These are phyloP conservation scores for Calcarisporium arbuscula DNA, from an alignment of 2,329 filamentous ascomycete genomes.

Conservation along the genomic window DNA sequence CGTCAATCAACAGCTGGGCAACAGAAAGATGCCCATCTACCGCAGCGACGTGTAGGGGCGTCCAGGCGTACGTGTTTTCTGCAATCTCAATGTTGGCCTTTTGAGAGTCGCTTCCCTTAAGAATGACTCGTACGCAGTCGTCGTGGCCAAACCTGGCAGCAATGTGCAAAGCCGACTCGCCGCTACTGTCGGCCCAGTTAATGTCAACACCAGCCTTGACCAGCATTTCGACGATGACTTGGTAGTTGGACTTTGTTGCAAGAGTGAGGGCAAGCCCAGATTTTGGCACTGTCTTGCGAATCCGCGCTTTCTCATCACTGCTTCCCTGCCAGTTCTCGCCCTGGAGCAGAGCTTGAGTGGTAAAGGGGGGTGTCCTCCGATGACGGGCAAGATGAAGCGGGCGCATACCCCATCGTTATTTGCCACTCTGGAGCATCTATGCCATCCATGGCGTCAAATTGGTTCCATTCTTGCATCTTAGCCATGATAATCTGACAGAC, in stretches of 20 bases:
- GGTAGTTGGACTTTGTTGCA: conserved; percentile 82
- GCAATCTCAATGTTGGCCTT: conserved; percentile 69
- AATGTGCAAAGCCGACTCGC: conserved; percentile 87
- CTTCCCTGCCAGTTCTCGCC: conserved; percentile 71
- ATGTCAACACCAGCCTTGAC: conserved; percentile 88
- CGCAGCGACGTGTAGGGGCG: conserved; percentile 85
- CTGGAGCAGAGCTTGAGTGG: conserved; percentile 73
- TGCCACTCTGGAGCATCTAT: conserved; percentile 89
- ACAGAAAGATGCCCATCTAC: conserved; percentile 79
- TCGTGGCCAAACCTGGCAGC: conserved; percentile 83
- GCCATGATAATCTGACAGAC: conserved; percentile 83
- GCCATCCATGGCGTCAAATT: conserved; percentile 77
- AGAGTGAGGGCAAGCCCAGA: conserved; percentile 84
- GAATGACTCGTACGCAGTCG: conserved; percentile 69
- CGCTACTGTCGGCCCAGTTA: conserved; percentile 85
- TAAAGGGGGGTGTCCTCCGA: conserved; percentile 83
- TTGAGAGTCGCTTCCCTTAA: conserved; percentile 64
- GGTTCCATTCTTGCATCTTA: conserved; percentile 81
- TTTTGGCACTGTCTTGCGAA: conserved; percentile 66
- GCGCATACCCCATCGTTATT: conserved; percentile 84
- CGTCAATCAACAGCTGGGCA: conserved; percentile 69
- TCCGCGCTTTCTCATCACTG: conserved; percentile 54
- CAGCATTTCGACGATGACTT: conserved; percentile 76
- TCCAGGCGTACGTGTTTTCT: conserved; percentile 88
- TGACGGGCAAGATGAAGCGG: conserved; percentile 86